Conservation (phyloP, 2,329 filamentous ascomycete species). For the Stagonosporopsis chrysanthemi region DNA sequence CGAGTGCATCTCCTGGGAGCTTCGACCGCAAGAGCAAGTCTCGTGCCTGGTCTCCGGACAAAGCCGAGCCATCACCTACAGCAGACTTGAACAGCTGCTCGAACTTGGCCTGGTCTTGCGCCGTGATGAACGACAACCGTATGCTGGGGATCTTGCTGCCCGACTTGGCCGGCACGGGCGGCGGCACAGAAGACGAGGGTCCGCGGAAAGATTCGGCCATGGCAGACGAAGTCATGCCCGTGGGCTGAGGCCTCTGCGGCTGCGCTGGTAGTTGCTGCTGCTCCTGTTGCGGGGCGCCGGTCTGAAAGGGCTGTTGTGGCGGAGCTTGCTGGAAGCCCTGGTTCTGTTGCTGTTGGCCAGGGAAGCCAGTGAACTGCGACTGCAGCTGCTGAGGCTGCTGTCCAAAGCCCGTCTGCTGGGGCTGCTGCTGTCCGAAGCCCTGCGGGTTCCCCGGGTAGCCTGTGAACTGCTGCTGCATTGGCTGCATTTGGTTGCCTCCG, state of each 20-base stretch:
- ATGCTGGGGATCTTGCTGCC: slow-evolving; percentile 89
- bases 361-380: slow-evolving; percentile 58
- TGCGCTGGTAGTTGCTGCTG: slow-evolving; percentile 59
- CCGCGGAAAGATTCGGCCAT: slow-evolving; percentile 69
- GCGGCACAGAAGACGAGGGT: slow-evolving; percentile 54
- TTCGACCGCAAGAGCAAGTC: slow-evolving; percentile 89
- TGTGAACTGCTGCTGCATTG: slow-evolving; percentile 59
- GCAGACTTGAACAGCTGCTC: slow-evolving; percentile 98
- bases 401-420: slow-evolving; percentile 17
- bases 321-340: slow-evolving; percentile 61
- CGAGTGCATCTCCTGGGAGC: slow-evolving; percentile 84
- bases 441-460: slow-evolving; percentile 56
- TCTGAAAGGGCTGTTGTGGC: slow-evolving; percentile 50
- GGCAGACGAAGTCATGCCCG: slow-evolving; percentile 68
- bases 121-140: slow-evolving; percentile 93
- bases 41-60: slow-evolving; percentile 90
- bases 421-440: slow-evolving; percentile 56
- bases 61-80: slow-evolving; percentile 80
- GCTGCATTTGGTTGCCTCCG: slow-evolving; percentile 59
- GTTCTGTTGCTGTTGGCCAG: slow-evolving; percentile 52
- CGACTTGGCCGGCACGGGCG: slow-evolving; percentile 69
- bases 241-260: slow-evolving; percentile 61
- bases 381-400: slow-evolving; percentile 52
- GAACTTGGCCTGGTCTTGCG: slow-evolving; percentile 93
- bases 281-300: slow-evolving; percentile 39